Conservation (phyloP, 805 yeast genomes). For the Candida endomychidarum region DNA sequence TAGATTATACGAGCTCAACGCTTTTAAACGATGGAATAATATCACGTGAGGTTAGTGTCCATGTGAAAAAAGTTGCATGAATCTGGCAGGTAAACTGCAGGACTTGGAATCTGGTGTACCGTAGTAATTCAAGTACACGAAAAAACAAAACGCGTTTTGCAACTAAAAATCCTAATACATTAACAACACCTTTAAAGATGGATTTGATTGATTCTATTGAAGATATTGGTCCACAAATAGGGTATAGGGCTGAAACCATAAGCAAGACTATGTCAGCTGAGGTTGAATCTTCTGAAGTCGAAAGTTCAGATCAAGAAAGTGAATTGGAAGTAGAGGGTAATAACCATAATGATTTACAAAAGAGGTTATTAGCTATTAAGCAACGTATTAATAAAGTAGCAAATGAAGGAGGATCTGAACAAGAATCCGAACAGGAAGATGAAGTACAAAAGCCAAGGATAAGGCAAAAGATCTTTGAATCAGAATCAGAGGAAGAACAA, state of each 20-base stretch:
- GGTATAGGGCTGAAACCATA: constrained; percentile 1
- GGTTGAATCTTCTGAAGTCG: no score
- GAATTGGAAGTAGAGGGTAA: neutral
- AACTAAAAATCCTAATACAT: neutral
- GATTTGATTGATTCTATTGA: constrained; percentile 24
- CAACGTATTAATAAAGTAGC: constrained; percentile 1
- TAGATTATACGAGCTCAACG: constrained; percentile 3
- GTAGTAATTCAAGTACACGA: neutral
- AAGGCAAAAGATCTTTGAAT: neutral
- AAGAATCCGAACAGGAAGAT: constrained; percentile 1
- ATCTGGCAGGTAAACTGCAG: no score
- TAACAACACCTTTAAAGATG: constrained; percentile 16
- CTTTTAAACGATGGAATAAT: constrained; percentile 3
- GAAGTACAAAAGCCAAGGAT: neutral
- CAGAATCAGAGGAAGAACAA: constrained; percentile 8
- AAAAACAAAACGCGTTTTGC: constrained; percentile 2
- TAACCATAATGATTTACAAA: neutral
- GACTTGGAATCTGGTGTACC: constrained; percentile 3
- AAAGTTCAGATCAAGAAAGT: neutral
- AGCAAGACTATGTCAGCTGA: no score
- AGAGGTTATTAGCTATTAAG: constrained; percentile 4
- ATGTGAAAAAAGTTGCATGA: neutral
- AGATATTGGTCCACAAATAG: constrained; percentile 11
- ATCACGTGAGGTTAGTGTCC: constrained; percentile 1
- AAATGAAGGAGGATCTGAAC: constrained; percentile 3